A percentile compares a stretch with the other conserved stretches of the same genome.
phyloP scores from a whole-genome alignment of 1,284 basidiomycete species.

The Mycosarcoma maydis region DNA sequence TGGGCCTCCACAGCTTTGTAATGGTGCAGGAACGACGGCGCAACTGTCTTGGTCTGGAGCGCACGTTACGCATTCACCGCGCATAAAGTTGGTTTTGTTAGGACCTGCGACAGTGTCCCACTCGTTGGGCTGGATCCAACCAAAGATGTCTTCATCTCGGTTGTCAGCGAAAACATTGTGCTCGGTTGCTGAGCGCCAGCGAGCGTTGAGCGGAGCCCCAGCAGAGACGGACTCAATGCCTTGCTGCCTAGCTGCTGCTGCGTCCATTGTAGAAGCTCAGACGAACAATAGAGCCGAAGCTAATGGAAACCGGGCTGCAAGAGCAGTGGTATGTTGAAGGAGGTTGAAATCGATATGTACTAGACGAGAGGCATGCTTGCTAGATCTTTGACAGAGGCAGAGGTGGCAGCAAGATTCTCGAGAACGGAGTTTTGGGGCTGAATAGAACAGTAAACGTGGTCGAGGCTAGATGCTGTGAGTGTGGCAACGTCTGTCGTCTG shows the following conservation, averaged over 20 bases:
- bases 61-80: slow-evolving; percentile 36
- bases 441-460: too few relatives aligned
- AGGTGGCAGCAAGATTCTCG: too few relatives aligned
- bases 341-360: neutral
- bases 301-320: neutral
- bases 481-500: too few relatives aligned
- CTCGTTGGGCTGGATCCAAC: slow-evolving; percentile 47
- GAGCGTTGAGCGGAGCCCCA: too few relatives aligned
- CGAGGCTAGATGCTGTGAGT: too few relatives aligned
- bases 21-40: slow-evolving; percentile 3
- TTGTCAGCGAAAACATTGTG: slow-evolving; percentile 48
- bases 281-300: neutral
- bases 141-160: slow-evolving; percentile 46
- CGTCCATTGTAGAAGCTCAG: neutral
- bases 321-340: neutral
- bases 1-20: slow-evolving; percentile 30
- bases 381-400: too few relatives aligned
- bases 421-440: too few relatives aligned
- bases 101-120: slow-evolving; percentile 44
- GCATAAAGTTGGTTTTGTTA: slow-evolving; percentile 44
- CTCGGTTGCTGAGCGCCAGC: slow-evolving; percentile 29
- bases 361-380: slow-evolving; percentile 2
- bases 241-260: too few relatives aligned
- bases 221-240: too few relatives aligned
- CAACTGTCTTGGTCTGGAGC: slow-evolving; percentile 6